phyloP scores from a whole-genome alignment of 2,329 filamentous ascomycete genomes.

The Xylariaceae sp. region DNA sequence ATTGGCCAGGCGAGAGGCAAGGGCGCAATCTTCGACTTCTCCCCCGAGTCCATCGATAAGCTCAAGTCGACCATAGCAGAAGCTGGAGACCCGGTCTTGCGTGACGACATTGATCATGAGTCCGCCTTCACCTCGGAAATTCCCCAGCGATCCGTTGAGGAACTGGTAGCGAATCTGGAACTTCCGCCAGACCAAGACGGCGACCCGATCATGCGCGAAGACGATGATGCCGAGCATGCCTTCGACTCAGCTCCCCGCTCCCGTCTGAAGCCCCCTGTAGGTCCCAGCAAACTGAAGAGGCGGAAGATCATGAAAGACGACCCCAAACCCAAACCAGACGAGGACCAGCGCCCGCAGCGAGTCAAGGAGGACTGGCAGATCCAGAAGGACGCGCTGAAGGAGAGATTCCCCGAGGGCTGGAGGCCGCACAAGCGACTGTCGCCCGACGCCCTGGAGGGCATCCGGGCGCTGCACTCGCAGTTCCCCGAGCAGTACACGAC shows the following conservation, averaged over 20 bases:
- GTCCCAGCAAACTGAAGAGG: slow-evolving; percentile 15
- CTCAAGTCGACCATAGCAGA: too few species aligned
- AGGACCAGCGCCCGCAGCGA: slow-evolving; percentile 7
- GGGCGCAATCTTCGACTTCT: slow-evolving; percentile 25
- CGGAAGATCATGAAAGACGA: slow-evolving; percentile 18
- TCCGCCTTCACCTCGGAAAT: too few species aligned
- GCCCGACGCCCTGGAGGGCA: slow-evolving; percentile 85
- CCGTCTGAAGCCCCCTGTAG: slow-evolving; percentile 5
- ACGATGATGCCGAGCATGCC: neutral
- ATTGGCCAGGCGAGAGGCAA: slow-evolving; percentile 15
- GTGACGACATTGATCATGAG: too few species aligned
- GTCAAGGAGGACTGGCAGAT: slow-evolving; percentile 56
- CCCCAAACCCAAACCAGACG: slow-evolving; percentile 1
- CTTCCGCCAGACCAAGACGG: neutral
- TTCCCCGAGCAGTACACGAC: slow-evolving; percentile 74
- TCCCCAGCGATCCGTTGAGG: neutral
- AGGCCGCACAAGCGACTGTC: slow-evolving; percentile 78
- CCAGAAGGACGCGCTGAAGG: slow-evolving; percentile 66
- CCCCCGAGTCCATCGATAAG: slow-evolving; percentile 27
- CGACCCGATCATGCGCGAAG: neutral
- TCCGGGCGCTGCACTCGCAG: slow-evolving; percentile 71
- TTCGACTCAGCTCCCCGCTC: neutral
- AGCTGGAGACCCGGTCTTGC: neutral
- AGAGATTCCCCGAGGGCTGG: slow-evolving; percentile 81
- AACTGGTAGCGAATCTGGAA: neutral